A percentile compares a stretch with the other conserved stretches of the same genome.
Evolutionary conservation across 345 rosid species (phyloP).

Genomic region (Bruguiera parviflora): DNA sequence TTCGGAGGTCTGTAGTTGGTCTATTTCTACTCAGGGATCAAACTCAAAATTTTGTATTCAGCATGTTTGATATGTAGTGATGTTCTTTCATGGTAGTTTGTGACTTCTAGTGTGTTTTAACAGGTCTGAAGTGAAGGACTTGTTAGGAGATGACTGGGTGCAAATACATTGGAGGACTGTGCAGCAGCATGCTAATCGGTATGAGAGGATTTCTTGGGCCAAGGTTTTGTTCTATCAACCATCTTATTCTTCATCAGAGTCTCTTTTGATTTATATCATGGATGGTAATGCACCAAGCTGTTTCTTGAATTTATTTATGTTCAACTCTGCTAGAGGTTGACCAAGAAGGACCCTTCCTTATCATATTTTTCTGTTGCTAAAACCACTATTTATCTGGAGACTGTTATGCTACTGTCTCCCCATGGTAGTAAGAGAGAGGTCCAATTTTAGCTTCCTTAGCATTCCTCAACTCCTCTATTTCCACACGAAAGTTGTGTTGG

Average conservation of each 20-base stretch:
- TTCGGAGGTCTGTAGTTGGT: slow-evolving; percentile 53
- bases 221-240: slow-evolving; percentile 47
- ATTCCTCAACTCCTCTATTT: neutral
- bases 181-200: slow-evolving; percentile 96
- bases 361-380: too few species aligned
- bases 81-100: neutral
- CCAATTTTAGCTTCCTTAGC: neutral
- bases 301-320: neutral
- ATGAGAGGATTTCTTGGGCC: slow-evolving; percentile 95
- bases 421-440: too few species aligned
- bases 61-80: neutral
- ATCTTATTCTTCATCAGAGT: neutral
- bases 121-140: slow-evolving; percentile 97
- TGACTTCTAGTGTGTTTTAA: slow-evolving; percentile 10
- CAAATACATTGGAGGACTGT: slow-evolving; percentile 94
- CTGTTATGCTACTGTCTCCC: too few species aligned
- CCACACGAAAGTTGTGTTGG: neutral
- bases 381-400: too few species aligned
- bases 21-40: too few species aligned
- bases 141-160: slow-evolving; percentile 98
- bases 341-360: too few species aligned
- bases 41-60: slow-evolving; percentile 8
- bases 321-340: neutral
- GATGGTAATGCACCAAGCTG: slow-evolving; percentile 2
- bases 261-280: neutral